Evolutionary conservation across 148 eudicot genomes (phyloP).

Genomic region (Cornus suecica): DNA sequence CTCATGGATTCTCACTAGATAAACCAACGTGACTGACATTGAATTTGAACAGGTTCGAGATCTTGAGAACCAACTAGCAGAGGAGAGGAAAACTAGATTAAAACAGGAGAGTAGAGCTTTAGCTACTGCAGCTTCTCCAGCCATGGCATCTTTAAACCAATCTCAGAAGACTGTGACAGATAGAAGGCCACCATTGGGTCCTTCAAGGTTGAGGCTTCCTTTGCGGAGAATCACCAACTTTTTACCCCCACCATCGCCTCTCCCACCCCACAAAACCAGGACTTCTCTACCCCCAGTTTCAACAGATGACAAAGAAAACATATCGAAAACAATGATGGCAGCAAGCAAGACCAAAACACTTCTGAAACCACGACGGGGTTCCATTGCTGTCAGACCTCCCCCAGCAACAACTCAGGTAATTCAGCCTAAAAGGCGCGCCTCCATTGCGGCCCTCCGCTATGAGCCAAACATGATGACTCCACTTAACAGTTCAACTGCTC

Average conservation of each 20-base stretch:
- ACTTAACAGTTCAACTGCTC: slow-evolving; percentile 19
- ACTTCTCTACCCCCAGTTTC: slow-evolving; percentile 27
- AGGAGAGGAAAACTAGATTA: slow-evolving; percentile 70
- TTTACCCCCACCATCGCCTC: slow-evolving; percentile 49
- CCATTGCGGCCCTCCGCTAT: slow-evolving; percentile 54
- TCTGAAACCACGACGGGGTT: slow-evolving; percentile 60
- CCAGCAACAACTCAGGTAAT: slow-evolving; percentile 24
- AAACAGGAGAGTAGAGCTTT: slow-evolving; percentile 68
- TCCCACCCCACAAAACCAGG: slow-evolving; percentile 35
- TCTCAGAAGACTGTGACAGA: slow-evolving; percentile 40
- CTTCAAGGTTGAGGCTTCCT: slow-evolving; percentile 63
- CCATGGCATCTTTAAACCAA: slow-evolving; percentile 34
- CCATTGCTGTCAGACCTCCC: slow-evolving; percentile 54
- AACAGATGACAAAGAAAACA: slow-evolving; percentile 59
- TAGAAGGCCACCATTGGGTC: slow-evolving; percentile 69
- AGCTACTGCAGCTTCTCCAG: slow-evolving; percentile 43
- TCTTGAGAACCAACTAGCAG: slow-evolving; percentile 78
- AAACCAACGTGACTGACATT: neutral
- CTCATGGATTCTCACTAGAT: neutral
- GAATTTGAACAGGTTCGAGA: slow-evolving; percentile 67
- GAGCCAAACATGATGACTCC: slow-evolving; percentile 38
- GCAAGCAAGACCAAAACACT: slow-evolving; percentile 25
- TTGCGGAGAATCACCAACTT: slow-evolving; percentile 62
- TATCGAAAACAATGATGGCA: slow-evolving; percentile 14
- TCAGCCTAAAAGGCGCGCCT: slow-evolving; percentile 65